Evolutionary conservation across 192 early-diverging fungal species (phyloP), one percentile per base, ranked within the genome.

Genomic region (Spizellomyces punctatus): DNA sequence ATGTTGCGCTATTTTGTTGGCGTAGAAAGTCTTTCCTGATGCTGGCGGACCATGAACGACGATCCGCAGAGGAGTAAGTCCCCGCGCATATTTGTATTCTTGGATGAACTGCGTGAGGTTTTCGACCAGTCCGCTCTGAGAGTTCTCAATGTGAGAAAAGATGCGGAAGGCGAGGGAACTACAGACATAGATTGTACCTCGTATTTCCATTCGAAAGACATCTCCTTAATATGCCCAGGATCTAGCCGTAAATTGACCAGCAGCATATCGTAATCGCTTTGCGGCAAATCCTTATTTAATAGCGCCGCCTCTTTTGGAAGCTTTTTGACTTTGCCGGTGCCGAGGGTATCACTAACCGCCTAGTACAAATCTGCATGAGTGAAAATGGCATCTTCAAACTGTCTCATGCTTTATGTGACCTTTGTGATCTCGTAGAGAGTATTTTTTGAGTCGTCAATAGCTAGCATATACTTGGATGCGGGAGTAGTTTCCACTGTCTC

Each of bases 71-170:
- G 87, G 78, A 36, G 71, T 72, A 16, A 89, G 74, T 3, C 87
- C 87, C 45, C 85, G 76, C 2, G 85, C 87, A 59, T 85, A 79
- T 72, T 86, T 88, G 75, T 86, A 89, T 64, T 87, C 85, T 72
- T 85, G 79, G 17, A 89, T 79, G 42, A 89, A 56, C 17, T 60
- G 52, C 0, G 73, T 73, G 22, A 89, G 65, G 63, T 85, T 85
- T 46, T 89, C 87, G 43, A 87, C 77, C 36, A 89, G 63, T 9
- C 87, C 87, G 8, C 73, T 52, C 82, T 84, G 57, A 10, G 71
- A 10, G 16, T 14, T 43, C 6, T 43, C 21, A 22, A 43, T 19
- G 27, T 14, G 16, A 19, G 63, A n/a, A 41, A 5, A 41, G 57
- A 16, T 17, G 17, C 6, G 27, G 61, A 49, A 0, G 16, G 10